Percentiles rank a stretch among this genome's conserved stretches.
Evolutionary conservation across 2,329 filamentous ascomycete species (phyloP).

Genomic region (Curvularia hawaiiensis): DNA sequence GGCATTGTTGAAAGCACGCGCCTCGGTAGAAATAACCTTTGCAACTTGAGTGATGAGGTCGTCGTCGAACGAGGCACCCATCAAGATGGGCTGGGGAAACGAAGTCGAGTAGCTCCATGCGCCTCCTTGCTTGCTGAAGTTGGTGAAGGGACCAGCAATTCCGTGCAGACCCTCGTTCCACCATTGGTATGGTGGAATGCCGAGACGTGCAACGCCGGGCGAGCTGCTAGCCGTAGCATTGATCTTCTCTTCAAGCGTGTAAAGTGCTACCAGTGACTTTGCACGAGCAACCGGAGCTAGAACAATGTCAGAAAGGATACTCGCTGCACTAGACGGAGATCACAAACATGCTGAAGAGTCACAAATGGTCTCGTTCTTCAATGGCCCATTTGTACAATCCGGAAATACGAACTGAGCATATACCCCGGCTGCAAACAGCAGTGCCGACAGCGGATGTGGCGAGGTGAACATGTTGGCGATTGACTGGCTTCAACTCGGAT

Average conservation of each 20-base stretch:
- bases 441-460: conserved; percentile 11
- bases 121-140: conserved; percentile 59
- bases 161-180: conserved; percentile 45
- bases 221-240: conserved; percentile 57
- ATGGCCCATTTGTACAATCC: conserved; percentile 58
- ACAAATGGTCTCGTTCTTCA: conserved; percentile 58
- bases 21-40: conserved; percentile 63
- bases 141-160: conserved; percentile 61
- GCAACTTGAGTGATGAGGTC: conserved; percentile 64
- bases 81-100: conserved; percentile 68
- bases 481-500: not conserved
- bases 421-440: conserved; percentile 20
- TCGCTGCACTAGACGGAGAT: not conserved
- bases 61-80: conserved; percentile 69
- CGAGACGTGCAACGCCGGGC: conserved; percentile 55
- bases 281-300: conserved; percentile 34
- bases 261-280: conserved; percentile 33
- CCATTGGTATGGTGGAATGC: conserved; percentile 60
- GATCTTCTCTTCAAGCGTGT: conserved; percentile 52
- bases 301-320: not conserved
- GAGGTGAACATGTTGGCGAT: conserved; percentile 18
- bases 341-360: conserved; percentile 48
- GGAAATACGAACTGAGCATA: conserved; percentile 48
- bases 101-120: conserved; percentile 68
- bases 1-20: conserved; percentile 68